Evolutionary conservation across 1,284 basidiomycete genomes (phyloP).

Genomic region (Hemileia vastatrix): DNA sequence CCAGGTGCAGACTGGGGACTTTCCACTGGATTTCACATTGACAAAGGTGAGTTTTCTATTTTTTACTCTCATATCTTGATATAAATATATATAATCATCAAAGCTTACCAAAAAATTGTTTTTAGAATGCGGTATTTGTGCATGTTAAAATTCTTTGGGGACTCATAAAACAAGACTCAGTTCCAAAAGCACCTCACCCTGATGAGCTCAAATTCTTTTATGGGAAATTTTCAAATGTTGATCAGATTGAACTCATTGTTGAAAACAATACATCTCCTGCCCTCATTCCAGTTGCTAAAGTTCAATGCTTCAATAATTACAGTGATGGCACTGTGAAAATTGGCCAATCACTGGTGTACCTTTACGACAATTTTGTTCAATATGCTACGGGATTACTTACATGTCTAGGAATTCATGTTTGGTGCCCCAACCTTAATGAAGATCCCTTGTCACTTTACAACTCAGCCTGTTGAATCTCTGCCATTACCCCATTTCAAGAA

Average conservation of each 20-base stretch:
- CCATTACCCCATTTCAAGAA: background rate
- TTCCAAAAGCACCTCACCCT: background rate
- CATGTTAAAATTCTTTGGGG: constrained; percentile 12
- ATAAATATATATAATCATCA: no score
- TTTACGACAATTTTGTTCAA: background rate
- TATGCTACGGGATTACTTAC: background rate
- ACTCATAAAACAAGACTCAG: background rate
- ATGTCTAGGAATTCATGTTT: background rate
- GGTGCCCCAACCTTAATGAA: constrained; percentile 4
- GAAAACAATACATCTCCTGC: no score
- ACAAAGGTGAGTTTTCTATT: constrained; percentile 5
- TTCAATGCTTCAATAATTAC: background rate
- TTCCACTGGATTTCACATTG: background rate
- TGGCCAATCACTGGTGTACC: background rate
- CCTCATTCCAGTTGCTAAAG: background rate
- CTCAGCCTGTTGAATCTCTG: background rate
- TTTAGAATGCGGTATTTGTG: constrained; percentile 5
- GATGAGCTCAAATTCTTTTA: background rate
- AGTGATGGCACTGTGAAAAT: background rate
- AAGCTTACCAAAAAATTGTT: background rate
- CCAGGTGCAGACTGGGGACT: constrained; percentile 1
- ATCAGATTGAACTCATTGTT: background rate
- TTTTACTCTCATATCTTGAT: background rate
- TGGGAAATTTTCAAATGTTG: background rate
- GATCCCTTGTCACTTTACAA: background rate